These are phyloP conservation scores for Sporothrix protearum DNA, from an alignment of 2,329 filamentous ascomycete genomes.

Conservation along the genomic window DNA sequence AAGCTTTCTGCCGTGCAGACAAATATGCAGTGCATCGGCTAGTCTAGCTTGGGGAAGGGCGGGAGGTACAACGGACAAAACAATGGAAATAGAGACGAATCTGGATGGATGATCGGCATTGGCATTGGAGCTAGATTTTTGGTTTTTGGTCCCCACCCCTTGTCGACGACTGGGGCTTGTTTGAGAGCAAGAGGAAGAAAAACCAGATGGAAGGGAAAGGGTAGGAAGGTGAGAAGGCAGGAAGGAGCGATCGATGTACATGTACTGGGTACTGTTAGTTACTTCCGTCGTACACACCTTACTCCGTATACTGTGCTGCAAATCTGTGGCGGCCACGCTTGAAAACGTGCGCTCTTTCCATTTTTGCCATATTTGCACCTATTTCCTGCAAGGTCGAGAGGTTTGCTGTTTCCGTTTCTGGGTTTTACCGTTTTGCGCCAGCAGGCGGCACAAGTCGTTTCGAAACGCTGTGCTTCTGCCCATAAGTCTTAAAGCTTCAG, in stretches of 20 bases:
- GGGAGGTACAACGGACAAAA: neutral
- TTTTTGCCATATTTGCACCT: neutral
- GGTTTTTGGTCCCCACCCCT: neutral
- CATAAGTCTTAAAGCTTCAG: neutral
- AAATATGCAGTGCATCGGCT: neutral
- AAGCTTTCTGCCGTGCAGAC: neutral
- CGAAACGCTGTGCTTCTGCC: neutral
- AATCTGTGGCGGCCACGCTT: conserved; percentile 7
- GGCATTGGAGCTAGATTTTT: neutral
- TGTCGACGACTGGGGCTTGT: neutral
- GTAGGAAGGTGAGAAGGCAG: neutral
- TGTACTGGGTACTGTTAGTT: neutral
- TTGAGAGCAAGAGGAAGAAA: neutral
- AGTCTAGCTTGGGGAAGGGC: neutral
- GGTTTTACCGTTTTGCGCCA: neutral
- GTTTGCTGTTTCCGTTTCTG: neutral
- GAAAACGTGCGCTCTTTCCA: neutral
- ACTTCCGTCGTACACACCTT: neutral
- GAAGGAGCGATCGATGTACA: neutral
- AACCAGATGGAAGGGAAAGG: neutral
- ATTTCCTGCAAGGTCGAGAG: neutral
- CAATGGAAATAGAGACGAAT: neutral
- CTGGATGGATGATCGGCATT: neutral
- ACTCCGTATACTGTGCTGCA: neutral
- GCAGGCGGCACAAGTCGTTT: neutral